These are phyloP conservation scores for Hortaea sp. DNA, from an alignment of 2,329 filamentous ascomycete species.

Conservation along the genomic window DNA sequence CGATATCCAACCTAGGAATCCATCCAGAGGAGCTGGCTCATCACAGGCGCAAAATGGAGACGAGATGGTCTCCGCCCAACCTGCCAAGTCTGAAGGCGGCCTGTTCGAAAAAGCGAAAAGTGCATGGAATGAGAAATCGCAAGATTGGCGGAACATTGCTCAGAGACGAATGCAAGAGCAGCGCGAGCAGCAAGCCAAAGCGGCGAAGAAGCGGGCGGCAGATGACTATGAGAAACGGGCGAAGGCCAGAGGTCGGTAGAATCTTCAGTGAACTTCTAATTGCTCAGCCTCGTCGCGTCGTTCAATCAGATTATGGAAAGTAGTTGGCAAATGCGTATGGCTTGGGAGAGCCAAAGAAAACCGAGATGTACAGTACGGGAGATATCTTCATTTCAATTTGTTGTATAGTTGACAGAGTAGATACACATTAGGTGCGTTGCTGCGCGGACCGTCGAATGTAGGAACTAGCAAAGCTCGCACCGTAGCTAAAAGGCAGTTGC, in stretches of 20 bases:
- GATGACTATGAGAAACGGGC: conserved; percentile 19
- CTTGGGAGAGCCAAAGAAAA: not conserved
- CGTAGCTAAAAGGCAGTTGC: no score
- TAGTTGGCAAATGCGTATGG: not conserved
- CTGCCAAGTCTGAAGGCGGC: not conserved
- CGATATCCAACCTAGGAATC: not conserved
- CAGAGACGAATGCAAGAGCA: conserved; percentile 4
- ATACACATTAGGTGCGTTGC: not conserved
- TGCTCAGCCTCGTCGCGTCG: not conserved
- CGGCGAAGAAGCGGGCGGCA: conserved; percentile 16
- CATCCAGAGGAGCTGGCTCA: not conserved
- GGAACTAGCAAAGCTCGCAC: not conserved
- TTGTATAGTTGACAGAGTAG: no score
- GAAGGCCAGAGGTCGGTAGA: not conserved
- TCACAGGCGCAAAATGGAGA: not conserved
- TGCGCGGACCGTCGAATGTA: not conserved
- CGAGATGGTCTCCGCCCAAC: not conserved
- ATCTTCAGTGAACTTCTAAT: not conserved
- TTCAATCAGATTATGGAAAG: not conserved
- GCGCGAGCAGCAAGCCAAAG: not conserved
- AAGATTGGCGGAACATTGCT: conserved; percentile 5
- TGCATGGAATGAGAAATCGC: not conserved
- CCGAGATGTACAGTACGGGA: not conserved
- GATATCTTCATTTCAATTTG: not conserved
- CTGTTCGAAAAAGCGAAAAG: not conserved